Conservation (phyloP, 345 rosid species). For the Citrus sinensis region DNA sequence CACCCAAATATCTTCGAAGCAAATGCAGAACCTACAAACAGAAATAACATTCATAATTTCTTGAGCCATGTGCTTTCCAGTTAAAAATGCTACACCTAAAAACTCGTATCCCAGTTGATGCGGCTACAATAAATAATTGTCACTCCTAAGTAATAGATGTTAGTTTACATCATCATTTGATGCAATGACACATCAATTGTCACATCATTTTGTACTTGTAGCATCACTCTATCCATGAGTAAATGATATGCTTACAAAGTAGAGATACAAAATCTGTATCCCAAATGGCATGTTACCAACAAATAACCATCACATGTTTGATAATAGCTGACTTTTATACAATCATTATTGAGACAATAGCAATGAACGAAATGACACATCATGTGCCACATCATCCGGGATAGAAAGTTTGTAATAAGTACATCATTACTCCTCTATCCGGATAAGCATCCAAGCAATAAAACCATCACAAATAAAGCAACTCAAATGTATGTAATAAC, state of each 20-base stretch:
- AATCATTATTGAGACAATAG: too few species aligned
- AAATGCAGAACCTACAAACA: slow-evolving; percentile 78
- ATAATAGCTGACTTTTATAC: too few species aligned
- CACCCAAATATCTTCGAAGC: slow-evolving; percentile 97
- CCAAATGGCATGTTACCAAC: too few species aligned
- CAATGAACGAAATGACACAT: too few species aligned
- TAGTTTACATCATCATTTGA: background rate
- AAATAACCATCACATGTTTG: too few species aligned
- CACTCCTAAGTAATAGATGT: background rate
- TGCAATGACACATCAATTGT: background rate
- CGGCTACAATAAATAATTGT: background rate
- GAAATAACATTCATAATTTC: background rate
- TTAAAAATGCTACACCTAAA: background rate
- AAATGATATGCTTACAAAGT: too few species aligned
- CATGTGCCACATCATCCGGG: too few species aligned
- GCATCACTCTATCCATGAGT: background rate
- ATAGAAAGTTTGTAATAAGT: too few species aligned
- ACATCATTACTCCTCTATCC: background rate
- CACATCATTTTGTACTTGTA: background rate
- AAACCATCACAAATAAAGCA: background rate
- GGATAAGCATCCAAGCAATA: background rate
- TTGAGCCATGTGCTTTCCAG: background rate
- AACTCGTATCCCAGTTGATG: too few species aligned
- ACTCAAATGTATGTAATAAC: background rate
- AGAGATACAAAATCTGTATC: too few species aligned